Evolutionary conservation across 139 green algal genomes (phyloP).

Genomic region (Chlamydomonas asymmetrica): DNA sequence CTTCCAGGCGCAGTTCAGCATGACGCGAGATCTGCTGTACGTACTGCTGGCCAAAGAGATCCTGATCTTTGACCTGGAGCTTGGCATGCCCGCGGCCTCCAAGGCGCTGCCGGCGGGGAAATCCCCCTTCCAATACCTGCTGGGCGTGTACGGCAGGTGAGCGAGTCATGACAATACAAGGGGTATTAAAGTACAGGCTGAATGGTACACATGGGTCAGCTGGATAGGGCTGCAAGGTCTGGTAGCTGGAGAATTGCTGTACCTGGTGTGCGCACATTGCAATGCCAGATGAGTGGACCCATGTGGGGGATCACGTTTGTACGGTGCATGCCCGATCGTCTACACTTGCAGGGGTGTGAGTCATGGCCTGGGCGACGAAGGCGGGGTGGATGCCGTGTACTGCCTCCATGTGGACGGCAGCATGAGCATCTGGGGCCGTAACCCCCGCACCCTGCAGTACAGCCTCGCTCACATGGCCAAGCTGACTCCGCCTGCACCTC

Average conservation of each 20-base stretch:
- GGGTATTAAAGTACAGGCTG: too few species aligned
- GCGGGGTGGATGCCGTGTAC: conserved; percentile 37
- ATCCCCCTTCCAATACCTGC: conserved; percentile 52
- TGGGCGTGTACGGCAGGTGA: conserved; percentile 65
- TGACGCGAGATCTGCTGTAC: conserved; percentile 63
- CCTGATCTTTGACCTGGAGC: conserved; percentile 80
- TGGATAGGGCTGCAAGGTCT: too few species aligned
- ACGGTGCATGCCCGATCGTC: too few species aligned
- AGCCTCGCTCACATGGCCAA: conserved; percentile 6
- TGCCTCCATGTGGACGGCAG: conserved; percentile 30
- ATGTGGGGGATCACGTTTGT: too few species aligned
- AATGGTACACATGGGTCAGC: too few species aligned
- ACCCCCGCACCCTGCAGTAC: conserved; percentile 38
- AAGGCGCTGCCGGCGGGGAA: conserved; percentile 22
- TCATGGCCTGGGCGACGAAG: conserved; percentile 44
- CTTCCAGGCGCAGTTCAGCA: conserved; percentile 60
- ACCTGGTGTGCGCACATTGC: too few species aligned
- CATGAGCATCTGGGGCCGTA: conserved; percentile 30
- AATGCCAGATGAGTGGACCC: too few species aligned
- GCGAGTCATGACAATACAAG: too few species aligned
- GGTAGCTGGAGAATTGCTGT: too few species aligned
- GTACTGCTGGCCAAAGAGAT: conserved; percentile 74
- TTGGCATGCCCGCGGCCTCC: conserved; percentile 57
- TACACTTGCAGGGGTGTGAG: too few species aligned
- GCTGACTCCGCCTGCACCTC: conserved; percentile 25